Base-by-base conservation (phyloP, 345 rosid genomes). In the Trapa bicornis region DNA sequence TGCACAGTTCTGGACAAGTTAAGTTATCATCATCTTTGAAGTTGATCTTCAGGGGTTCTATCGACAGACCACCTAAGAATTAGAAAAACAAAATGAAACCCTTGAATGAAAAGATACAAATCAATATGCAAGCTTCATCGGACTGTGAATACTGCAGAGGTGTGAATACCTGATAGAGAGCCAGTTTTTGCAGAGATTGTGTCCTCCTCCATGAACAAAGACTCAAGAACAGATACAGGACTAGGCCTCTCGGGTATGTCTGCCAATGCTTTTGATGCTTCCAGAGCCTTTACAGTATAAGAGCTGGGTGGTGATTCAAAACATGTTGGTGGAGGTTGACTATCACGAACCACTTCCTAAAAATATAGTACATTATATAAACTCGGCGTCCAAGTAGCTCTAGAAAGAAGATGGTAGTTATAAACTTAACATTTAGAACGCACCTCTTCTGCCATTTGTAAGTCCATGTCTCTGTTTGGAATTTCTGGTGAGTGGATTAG, bases 221-320 rank as follows among this genome's bases (percentile, higher is more conserved):
- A 87, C 79, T 94, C 99, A 71, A 90, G 92, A 67, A 94, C 99
- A 76, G 97, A 94, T 68, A 91, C 81, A 47, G 97, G 99, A 80
- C 96, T 93, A 72, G 82, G 83, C 47, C 86, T 83, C 54, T 84
- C 97, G 6, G 71, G 74, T 7, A 81, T 70, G 17, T 87, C 89
- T 43, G 65, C 54, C 47, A 75, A 69, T 35, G 71, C 72, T 42
- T 79, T 90, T 56, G 73, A 83, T 75, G 79, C 81, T 43, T 81
- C 83, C 53, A 71, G 74, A 74, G 78, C 79, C 76, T 71, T 82
- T 42, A 58, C 45, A 45, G 66, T 74, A 6, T 79, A 70, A 67
- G 83, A 84, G 61, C 73, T 68, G 61, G 86, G 70, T 36, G 87
- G 86, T 61, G 90, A 83, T 12, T 76, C 67, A 65, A 66, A 74